Evolutionary conservation across 1,284 basidiomycete genomes (phyloP).

Genomic region (Austropuccinia psidii): DNA sequence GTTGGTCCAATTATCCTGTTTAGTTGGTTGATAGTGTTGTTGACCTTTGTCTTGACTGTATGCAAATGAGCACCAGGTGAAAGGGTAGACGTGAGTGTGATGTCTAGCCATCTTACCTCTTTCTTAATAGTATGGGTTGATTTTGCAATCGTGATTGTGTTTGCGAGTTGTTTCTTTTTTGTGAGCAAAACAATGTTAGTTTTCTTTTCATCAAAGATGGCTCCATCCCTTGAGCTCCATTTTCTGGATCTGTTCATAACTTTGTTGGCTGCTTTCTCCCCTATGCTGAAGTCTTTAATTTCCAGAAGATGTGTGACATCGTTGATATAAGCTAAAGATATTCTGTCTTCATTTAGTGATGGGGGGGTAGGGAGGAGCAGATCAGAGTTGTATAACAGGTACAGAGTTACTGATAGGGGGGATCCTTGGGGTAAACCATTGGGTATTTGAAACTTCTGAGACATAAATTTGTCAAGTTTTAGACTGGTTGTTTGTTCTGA

Average conservation of each 20-base stretch:
- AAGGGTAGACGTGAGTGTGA: neutral
- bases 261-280: neutral
- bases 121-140: neutral
- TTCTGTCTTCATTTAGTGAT: neutral
- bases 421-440: constrained; percentile 19
- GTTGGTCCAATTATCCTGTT: neutral
- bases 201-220: constrained; percentile 22
- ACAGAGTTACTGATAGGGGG: neutral
- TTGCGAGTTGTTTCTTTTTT: neutral
- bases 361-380: neutral
- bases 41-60: neutral
- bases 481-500: neutral
- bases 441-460: neutral
- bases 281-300: neutral
- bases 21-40: neutral
- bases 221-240: neutral
- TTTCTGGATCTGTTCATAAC: neutral
- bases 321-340: constrained; percentile 14
- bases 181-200: neutral
- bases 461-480: neutral
- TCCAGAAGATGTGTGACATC: constrained; percentile 3
- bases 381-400: constrained; percentile 18
- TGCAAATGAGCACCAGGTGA: neutral
- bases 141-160: neutral
- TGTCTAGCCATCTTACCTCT: neutral